Conservation (phyloP, 2,329 filamentous ascomycete genomes). For the Penicillium brevicompactum region DNA sequence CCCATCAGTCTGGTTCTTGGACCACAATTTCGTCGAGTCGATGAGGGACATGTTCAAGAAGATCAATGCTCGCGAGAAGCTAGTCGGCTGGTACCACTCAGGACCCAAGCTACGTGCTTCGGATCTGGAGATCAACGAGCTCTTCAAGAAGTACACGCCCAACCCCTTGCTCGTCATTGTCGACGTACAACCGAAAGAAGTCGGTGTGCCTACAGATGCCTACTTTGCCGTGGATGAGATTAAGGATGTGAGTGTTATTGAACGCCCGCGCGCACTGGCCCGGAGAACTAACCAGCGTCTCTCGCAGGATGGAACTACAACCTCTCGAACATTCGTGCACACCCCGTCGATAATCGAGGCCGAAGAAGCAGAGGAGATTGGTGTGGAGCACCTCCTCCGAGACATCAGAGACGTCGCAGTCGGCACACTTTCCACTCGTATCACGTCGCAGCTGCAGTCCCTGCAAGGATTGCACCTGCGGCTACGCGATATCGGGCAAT, state of each 20-base stretch:
- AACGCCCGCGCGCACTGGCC: background rate
- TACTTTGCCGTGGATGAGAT: conserved; percentile 99
- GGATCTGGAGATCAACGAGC: conserved; percentile 97
- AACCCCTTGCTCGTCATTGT: conserved; percentile 97
- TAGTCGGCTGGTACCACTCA: conserved; percentile 99
- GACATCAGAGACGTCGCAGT: conserved; percentile 98
- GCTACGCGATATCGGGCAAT: conserved; percentile 90
- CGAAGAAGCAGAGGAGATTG: conserved; percentile 98
- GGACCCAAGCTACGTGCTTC: conserved; percentile 95
- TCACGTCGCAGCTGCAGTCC: conserved; percentile 96
- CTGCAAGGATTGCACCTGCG: conserved; percentile 93
- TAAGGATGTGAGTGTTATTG: conserved; percentile 75
- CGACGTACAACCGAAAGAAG: conserved; percentile 96
- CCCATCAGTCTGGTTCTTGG: conserved; percentile 97
- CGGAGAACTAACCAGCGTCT: conserved; percentile 5
- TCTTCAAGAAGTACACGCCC: conserved; percentile 98
- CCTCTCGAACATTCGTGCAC: conserved; percentile 95
- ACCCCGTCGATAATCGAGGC: conserved; percentile 98
- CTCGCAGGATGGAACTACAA: conserved; percentile 87
- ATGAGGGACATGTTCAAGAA: conserved; percentile 99
- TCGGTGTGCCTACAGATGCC: conserved; percentile 94
- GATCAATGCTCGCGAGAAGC: conserved; percentile 97
- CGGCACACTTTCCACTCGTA: conserved; percentile 91
- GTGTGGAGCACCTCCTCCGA: conserved; percentile 94
- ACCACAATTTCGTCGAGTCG: conserved; percentile 98